A percentile compares a stretch with the other conserved stretches of the same genome.
Evolutionary conservation across 106 monocot species (phyloP).

Genomic region (Dioscorea zingiberensis): DNA sequence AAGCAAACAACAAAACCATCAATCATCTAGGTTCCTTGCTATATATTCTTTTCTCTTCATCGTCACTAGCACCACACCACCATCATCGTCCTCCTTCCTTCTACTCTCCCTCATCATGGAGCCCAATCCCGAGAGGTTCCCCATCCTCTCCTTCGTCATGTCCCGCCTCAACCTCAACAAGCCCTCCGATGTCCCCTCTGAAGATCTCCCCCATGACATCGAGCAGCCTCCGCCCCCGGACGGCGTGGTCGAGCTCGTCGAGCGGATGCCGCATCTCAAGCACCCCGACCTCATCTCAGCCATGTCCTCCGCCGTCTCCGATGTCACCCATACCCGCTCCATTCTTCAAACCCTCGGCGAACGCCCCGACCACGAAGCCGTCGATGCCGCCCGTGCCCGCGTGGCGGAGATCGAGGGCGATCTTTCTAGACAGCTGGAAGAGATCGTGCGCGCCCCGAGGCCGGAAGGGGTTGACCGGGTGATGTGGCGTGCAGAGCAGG

Average conservation of each 20-base stretch:
- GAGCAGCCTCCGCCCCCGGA: conserved; percentile 40
- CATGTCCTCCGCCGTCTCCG: conserved; percentile 29
- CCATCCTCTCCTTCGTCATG: conserved; percentile 88
- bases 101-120: conserved; percentile 28
- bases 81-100: neutral
- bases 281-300: conserved; percentile 30
- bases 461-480: conserved; percentile 1
- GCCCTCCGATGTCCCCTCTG: neutral
- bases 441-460: neutral
- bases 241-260: conserved; percentile 43
- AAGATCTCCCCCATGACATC: conserved; percentile 34
- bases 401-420: conserved; percentile 18
- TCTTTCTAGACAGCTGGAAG: conserved; percentile 6
- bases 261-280: conserved; percentile 33
- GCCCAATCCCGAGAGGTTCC: conserved; percentile 68
- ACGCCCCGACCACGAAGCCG: conserved; percentile 43
- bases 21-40: no score
- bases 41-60: neutral
- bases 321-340: conserved; percentile 27
- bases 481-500: conserved; percentile 3
- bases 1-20: no score
- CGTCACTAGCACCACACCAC: neutral
- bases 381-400: conserved; percentile 21
- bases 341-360: conserved; percentile 28
- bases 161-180: conserved; percentile 37